Conservation (phyloP, 257 asterid species). For the Echites panduratus region DNA sequence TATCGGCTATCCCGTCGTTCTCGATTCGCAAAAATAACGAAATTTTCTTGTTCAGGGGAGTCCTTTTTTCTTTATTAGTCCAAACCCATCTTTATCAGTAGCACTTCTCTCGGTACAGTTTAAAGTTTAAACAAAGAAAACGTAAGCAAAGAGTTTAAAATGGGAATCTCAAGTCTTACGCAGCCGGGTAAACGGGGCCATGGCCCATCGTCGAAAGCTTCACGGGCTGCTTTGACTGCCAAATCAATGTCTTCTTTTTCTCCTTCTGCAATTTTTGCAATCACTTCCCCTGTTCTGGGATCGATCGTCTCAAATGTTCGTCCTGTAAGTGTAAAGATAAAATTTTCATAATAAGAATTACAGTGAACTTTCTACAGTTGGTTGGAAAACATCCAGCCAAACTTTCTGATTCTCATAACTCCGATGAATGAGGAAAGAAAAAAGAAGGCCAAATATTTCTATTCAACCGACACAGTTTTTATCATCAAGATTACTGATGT, state of each 20-base stretch:
- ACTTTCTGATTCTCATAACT: background rate
- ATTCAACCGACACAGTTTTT: too few relatives aligned
- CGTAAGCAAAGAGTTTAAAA: background rate
- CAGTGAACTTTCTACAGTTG: background rate
- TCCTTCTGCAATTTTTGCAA: constrained; percentile 32
- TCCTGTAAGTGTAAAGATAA: constrained; percentile 16
- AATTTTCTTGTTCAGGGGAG: too few relatives aligned
- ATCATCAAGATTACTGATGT: too few relatives aligned
- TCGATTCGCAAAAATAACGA: too few relatives aligned
- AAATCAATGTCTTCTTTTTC: constrained; percentile 29
- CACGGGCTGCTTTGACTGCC: constrained; percentile 41
- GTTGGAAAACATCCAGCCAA: too few relatives aligned
- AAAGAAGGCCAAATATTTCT: too few relatives aligned
- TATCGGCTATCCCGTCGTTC: too few relatives aligned
- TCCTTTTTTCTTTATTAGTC: background rate
- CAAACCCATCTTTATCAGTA: background rate
- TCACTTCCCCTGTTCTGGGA: constrained; percentile 34
- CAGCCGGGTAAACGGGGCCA: constrained; percentile 39
- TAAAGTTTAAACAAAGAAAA: too few relatives aligned
- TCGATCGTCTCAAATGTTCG: constrained; percentile 33
- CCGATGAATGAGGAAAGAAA: background rate
- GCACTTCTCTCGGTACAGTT: background rate
- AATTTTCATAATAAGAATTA: background rate
- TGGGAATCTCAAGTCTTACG: constrained; percentile 9
- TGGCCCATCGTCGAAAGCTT: constrained; percentile 37